phyloP scores from a whole-genome alignment of 257 asterid genomes.

The Echium plantagineum region DNA sequence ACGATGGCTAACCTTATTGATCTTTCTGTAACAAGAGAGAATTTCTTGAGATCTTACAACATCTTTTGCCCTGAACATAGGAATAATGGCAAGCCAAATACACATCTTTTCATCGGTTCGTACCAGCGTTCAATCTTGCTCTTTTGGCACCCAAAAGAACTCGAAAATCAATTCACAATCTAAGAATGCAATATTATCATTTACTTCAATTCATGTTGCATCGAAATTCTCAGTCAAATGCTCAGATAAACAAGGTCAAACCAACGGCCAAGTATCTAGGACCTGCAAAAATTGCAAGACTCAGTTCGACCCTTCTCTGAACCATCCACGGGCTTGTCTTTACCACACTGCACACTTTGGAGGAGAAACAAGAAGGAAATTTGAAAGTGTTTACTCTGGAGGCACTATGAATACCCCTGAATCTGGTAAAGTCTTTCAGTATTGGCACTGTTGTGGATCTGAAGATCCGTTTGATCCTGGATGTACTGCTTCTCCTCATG shows the following conservation, averaged over 20 bases:
- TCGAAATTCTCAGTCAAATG: constrained; percentile 32
- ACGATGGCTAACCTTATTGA: too few species aligned
- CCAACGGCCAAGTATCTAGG: constrained; percentile 23
- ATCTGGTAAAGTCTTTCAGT: constrained; percentile 64
- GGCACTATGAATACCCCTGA: constrained; percentile 85
- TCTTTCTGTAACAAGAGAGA: too few species aligned
- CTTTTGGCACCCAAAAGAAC: too few species aligned
- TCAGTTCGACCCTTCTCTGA: constrained; percentile 75
- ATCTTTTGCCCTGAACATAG: too few species aligned
- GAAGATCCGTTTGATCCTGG: constrained; percentile 84
- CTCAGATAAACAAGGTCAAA: constrained; percentile 33
- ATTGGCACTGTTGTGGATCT: constrained; percentile 98
- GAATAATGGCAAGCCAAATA: too few species aligned
- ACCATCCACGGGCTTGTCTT: constrained; percentile 79
- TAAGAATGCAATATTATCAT: too few species aligned
- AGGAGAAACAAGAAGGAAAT: constrained; percentile 93
- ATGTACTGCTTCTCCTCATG: constrained; percentile 85
- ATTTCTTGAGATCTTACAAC: too few species aligned
- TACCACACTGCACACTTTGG: constrained; percentile 90
- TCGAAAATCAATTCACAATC: too few species aligned
- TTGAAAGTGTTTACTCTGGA: constrained; percentile 78
- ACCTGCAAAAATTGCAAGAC: constrained; percentile 84
- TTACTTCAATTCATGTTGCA: too few species aligned
- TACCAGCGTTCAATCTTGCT: too few species aligned
- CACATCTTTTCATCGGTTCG: too few species aligned